A percentile compares a stretch with the other conserved stretches of the same genome.
These are phyloP conservation scores for Mycena latifolia DNA, from an alignment of 768 basidiomycete genomes.

Conservation along the genomic window DNA sequence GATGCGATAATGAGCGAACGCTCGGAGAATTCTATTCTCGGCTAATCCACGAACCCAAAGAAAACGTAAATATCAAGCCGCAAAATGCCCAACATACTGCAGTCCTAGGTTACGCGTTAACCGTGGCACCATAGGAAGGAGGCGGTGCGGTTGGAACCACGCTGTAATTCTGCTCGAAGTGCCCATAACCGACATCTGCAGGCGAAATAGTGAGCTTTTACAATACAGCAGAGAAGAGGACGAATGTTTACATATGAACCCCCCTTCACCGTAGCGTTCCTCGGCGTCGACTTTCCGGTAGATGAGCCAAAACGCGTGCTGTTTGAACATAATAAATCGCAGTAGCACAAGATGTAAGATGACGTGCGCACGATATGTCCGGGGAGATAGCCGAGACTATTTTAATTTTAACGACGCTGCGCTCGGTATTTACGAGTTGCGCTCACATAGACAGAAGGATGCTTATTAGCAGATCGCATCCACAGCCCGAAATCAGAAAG, in stretches of 20 bases:
- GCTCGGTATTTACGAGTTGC: not conserved
- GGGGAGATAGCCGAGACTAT: conserved; percentile 69
- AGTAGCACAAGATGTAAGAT: not conserved
- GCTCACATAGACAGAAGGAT: conserved; percentile 65
- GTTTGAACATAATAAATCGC: not conserved
- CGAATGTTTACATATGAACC: conserved; percentile 60
- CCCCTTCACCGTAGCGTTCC: conserved; percentile 66
- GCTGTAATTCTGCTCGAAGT: conserved; percentile 27
- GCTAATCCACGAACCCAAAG: no score
- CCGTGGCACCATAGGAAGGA: conserved; percentile 33
- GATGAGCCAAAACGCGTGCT: conserved; percentile 76
- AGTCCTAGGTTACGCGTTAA: conserved; percentile 2
- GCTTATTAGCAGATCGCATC: conserved; percentile 71
- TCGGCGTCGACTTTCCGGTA: conserved; percentile 73
- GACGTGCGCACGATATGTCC: conserved; percentile 58
- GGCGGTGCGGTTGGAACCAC: conserved; percentile 18
- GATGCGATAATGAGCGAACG: no score
- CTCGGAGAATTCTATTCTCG: no score
- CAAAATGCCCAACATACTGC: no score
- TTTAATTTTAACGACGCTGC: not conserved
- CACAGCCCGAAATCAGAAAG: conserved; percentile 68
- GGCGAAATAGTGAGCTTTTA: not conserved
- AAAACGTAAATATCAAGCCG: no score
- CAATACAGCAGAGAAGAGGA: not conserved
- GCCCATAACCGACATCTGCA: conserved; percentile 27